Base-by-base conservation (phyloP, 805 yeast species). In the Cyberlindnera euphorbiae region DNA sequence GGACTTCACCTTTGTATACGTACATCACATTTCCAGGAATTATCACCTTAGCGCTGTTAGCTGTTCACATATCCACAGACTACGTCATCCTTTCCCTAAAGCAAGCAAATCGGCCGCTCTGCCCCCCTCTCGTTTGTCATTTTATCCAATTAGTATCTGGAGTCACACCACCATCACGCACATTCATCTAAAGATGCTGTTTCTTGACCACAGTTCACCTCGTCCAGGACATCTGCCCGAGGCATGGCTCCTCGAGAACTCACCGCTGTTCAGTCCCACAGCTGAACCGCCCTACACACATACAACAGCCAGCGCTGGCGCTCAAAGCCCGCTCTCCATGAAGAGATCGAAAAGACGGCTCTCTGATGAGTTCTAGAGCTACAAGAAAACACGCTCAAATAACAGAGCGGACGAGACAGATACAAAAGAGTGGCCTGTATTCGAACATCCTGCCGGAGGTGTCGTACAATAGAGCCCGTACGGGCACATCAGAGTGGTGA, bases 291-390 rank as follows among this genome's bases (percentile, higher is more conserved):
- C 40, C 9, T 35, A 17, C 28, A 26, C 8, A 10, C 8, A 5
- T 6, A 26, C 17, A 10, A 26, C 17, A 14, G 7, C 17, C 28
- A 24, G 7, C 9, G 13, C 13, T 14, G n/a, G 26, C 13, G n/a
- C 17, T 7, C 37, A 35, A 26, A 39, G 44, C 16, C 44, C 44
- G 15, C 25, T 39, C 27, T 19, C 22, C 22, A 25, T 26, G 26
- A 37, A 35, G 30, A 31, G 45, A 7, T 26, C 42, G 4, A 66
- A 66, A 38, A 62, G 72, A 47, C 48, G 65, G 35, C 50, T 53
- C 21, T 65, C 71, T 1, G 61, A 60, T 15, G 52, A 52, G 17
- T 62, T 52, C 23, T 49, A 57, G 27, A 30, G 38, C 9, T 40
- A 43, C n/a, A 65, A 65, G 32, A 62, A 59, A 39, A 39, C 46